Evolutionary conservation across 2,329 filamentous ascomycete genomes (phyloP).

Genomic region (Botrytis elliptica): DNA sequence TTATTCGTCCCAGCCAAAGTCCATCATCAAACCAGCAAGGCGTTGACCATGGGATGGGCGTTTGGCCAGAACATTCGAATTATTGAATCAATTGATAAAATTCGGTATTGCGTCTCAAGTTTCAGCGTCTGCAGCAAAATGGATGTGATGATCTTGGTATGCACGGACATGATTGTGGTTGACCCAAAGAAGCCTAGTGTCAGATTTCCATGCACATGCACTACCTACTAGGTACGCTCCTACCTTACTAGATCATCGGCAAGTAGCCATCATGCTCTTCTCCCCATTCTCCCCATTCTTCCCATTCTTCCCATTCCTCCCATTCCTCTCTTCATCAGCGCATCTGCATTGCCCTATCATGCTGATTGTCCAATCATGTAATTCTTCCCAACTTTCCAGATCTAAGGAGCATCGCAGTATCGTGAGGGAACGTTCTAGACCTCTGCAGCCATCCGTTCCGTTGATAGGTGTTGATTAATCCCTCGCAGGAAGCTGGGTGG

Average conservation of each 20-base stretch:
- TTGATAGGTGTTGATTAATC: not conserved
- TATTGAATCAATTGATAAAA: not conserved
- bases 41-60: too few relatives aligned
- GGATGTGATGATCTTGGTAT: not conserved
- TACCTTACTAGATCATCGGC: not conserved
- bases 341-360: not conserved
- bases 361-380: not conserved
- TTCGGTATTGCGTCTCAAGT: not conserved
- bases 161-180: not conserved
- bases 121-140: not conserved
- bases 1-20: not conserved
- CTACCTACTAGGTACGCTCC: too few relatives aligned
- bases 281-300: not conserved
- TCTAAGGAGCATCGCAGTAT: not conserved
- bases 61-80: constrained; percentile 8
- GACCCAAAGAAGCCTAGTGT: not conserved
- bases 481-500: not conserved
- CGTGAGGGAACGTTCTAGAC: not conserved
- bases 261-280: not conserved
- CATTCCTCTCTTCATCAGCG: not conserved
- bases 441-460: not conserved
- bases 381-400: not conserved
- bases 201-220: not conserved
- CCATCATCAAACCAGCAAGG: not conserved
- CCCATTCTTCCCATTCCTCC: too few relatives aligned